These are phyloP conservation scores for Isabelozyma gotoi DNA, from an alignment of 805 yeast genomes.

Conservation along the genomic window DNA sequence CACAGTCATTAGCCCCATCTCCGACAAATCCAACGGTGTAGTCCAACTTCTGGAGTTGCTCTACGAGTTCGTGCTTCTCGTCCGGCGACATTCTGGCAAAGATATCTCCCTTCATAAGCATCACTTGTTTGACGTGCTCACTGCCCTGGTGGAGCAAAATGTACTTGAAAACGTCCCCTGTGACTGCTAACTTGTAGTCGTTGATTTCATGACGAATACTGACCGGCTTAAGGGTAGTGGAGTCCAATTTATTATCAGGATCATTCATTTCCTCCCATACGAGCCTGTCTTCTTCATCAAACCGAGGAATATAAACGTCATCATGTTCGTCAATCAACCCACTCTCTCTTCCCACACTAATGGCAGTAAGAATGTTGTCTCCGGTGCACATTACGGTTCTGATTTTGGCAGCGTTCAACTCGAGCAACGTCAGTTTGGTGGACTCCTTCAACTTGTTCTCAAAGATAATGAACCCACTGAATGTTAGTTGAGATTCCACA, in stretches of 20 bases:
- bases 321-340: slow-evolving; percentile 51
- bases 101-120: slow-evolving; percentile 71
- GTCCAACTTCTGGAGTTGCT: slow-evolving; percentile 77
- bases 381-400: slow-evolving; percentile 97
- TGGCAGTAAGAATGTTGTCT: slow-evolving; percentile 90
- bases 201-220: slow-evolving; percentile 18
- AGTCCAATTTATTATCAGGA: slow-evolving; percentile 56
- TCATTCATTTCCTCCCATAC: slow-evolving; percentile 72
- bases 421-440: slow-evolving; percentile 59
- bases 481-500: slow-evolving; percentile 67
- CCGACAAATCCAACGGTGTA: slow-evolving; percentile 98
- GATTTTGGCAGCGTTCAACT: slow-evolving; percentile 65
- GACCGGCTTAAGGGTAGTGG: slow-evolving; percentile 55
- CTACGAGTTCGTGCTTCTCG: slow-evolving; percentile 94
- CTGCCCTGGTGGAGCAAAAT: slow-evolving; percentile 58
- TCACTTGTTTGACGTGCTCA: slow-evolving; percentile 39
- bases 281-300: slow-evolving; percentile 41
- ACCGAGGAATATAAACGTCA: slow-evolving; percentile 54
- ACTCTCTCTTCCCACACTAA: slow-evolving; percentile 89
- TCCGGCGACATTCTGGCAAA: slow-evolving; percentile 99
- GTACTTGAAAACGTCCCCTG: slow-evolving; percentile 89
- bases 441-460: slow-evolving; percentile 83
- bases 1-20: slow-evolving; percentile 99
- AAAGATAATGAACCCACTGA: slow-evolving; percentile 87
- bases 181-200: slow-evolving; percentile 73